Conservation (phyloP, 768 basidiomycete species). For the Psilocybe subaeruginosa region DNA sequence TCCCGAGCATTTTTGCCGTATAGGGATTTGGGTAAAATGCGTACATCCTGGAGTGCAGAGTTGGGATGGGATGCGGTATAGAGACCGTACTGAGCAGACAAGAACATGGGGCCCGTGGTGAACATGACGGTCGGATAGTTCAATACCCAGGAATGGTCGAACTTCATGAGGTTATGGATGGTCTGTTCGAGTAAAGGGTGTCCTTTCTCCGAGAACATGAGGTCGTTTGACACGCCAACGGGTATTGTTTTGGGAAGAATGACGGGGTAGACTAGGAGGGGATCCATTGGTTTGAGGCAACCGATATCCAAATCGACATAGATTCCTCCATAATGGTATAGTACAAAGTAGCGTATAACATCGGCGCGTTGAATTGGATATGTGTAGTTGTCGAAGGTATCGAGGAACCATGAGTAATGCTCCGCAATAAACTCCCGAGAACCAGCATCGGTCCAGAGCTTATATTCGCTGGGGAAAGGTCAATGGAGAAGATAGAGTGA, state of each 20-base stretch:
- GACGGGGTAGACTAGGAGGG: constrained; percentile 82
- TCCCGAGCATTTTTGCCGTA: constrained; percentile 95
- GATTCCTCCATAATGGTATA: constrained; percentile 92
- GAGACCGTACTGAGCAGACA: constrained; percentile 91
- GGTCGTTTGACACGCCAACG: constrained; percentile 96
- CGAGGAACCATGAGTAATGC: constrained; percentile 90
- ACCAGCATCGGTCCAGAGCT: constrained; percentile 93
- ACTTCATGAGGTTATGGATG: constrained; percentile 88
- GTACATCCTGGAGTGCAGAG: constrained; percentile 73
- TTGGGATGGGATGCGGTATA: constrained; percentile 73
- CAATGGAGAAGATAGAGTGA: constrained; percentile 12
- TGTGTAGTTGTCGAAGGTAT: constrained; percentile 90
- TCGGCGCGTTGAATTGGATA: constrained; percentile 96
- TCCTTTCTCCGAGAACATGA: constrained; percentile 86
- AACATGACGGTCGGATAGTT: constrained; percentile 99
- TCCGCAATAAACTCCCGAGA: constrained; percentile 89
- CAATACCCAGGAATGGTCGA: constrained; percentile 92
- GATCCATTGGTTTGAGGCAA: constrained; percentile 84
- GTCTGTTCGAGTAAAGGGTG: constrained; percentile 93
- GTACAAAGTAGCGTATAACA: constrained; percentile 96
- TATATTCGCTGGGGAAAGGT: constrained; percentile 75
- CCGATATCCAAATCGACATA: constrained; percentile 98
- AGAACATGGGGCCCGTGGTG: constrained; percentile 98
- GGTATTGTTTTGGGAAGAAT: constrained; percentile 96
- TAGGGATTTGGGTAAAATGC: constrained; percentile 93